These are phyloP conservation scores for Wallacemonas sp. DNA, from an alignment of 208 protist species.

Conservation along the genomic window DNA sequence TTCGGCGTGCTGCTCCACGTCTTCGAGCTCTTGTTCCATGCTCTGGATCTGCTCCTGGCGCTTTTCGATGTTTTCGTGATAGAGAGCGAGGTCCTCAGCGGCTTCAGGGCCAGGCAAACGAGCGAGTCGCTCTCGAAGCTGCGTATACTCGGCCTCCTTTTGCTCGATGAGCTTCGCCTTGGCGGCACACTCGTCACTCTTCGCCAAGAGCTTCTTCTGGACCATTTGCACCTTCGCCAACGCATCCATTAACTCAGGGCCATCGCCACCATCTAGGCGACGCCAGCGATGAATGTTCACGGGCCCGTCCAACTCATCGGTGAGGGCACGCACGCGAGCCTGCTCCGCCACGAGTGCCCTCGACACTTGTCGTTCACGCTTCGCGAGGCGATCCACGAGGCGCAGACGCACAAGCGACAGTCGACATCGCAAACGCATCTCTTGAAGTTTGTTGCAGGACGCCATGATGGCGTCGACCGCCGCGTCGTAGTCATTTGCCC, in stretches of 20 bases:
- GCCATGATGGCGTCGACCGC: conserved; percentile 85
- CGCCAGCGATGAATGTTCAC: conserved; percentile 99
- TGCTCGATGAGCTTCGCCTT: conserved; percentile 89
- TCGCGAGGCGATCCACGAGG: conserved; percentile 88
- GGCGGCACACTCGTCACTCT: conserved; percentile 93
- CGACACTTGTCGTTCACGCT: conserved; percentile 89
- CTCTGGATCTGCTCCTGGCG: conserved; percentile 88
- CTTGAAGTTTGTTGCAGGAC: conserved; percentile 88
- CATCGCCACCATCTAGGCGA: conserved; percentile 93
- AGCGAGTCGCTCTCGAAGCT: conserved; percentile 92
- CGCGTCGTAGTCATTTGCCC: conserved; percentile 94
- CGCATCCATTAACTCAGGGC: conserved; percentile 94
- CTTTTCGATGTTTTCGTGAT: conserved; percentile 92
- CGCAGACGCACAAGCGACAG: conserved; percentile 73
- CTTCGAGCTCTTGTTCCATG: conserved; percentile 63
- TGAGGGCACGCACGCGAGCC: conserved; percentile 91
- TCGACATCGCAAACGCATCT: conserved; percentile 92
- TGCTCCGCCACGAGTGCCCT: conserved; percentile 91
- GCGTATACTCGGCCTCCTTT: conserved; percentile 89
- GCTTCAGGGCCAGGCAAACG: conserved; percentile 95
- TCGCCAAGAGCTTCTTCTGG: conserved; percentile 95
- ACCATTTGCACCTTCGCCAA: conserved; percentile 98
- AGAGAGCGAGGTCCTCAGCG: conserved; percentile 95
- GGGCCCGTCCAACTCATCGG: conserved; percentile 96
- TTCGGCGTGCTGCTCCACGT: conserved; percentile 67